Base-by-base conservation (phyloP, 441 rosid genomes). In the Populus tomentosa region DNA sequence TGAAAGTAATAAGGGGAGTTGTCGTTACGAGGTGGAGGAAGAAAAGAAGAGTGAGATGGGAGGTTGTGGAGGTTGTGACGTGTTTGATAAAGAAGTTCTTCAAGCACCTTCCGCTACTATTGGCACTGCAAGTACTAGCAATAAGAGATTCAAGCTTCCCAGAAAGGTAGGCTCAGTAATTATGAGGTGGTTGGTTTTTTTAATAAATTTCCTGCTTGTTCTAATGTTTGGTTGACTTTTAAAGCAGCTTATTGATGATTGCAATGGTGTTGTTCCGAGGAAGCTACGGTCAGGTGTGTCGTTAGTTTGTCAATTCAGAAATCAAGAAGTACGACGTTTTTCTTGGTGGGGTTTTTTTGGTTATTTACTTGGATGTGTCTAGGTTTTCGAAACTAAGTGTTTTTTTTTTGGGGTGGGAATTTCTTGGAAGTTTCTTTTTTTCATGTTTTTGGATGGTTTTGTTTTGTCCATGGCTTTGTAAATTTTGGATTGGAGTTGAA, bases 231-330 rank as follows among this genome's bases (percentile, higher is more conserved):
- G 35, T 35, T 67, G 24, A 75, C n/a, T 59, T 69, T 70, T 84
- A 50, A 79, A 81, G 70, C 84, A 89, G 94, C 77, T 80, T 75
- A 77, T 83, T 72, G 81, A 87, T 73, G 91, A 84, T 76, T 83
- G 75, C 78, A 85, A 85, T 80, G 91, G 88, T 71, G 94, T 87
- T 77, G 89, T 95, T 79, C 98, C 98, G 23, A 87, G 98, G 77
- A 95, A 90, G 91, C 88, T 93, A 80, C 97, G 98, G 73, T 93
- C 98, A 86, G 98, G 98, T 95, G 83, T 81, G 77, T 53, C 28
- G 35, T 80, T 84, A 75, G 78, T 83, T 80, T 20, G 35, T 33
- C 18, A 65, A 28, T 65, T 30, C 36, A 65, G 36, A 23, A 65
- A 65, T 65, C 10, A 38, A 32, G 2, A 4, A 23, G 10, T 82